These are phyloP conservation scores for Xylaria grammica DNA, from an alignment of 495 filamentous ascomycete genomes.

Conservation along the genomic window DNA sequence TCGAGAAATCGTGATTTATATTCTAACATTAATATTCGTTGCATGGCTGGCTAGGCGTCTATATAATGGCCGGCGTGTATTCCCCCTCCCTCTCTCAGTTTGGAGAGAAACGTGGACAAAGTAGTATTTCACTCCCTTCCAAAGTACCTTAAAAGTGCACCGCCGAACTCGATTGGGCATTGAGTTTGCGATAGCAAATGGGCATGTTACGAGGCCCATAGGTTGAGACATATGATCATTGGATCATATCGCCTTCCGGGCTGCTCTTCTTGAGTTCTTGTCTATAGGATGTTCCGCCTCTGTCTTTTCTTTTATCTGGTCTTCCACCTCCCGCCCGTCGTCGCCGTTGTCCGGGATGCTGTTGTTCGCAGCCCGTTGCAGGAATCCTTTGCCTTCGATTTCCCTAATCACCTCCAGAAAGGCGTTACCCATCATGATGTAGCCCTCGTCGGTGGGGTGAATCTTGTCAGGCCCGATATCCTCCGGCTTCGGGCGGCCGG, in stretches of 20 bases:
- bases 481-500: constrained; percentile 35
- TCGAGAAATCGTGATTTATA: not conserved
- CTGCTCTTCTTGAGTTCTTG: not conserved
- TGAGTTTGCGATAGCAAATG: too few relatives aligned
- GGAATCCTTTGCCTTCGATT: constrained; percentile 40
- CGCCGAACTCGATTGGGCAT: too few relatives aligned
- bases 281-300: constrained; percentile 32
- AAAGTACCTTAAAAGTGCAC: too few relatives aligned
- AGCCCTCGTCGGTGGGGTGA: constrained; percentile 52
- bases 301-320: constrained; percentile 28
- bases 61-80: not conserved
- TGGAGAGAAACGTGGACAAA: too few relatives aligned
- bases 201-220: not conserved
- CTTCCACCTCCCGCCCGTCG: constrained; percentile 30
- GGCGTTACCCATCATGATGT: constrained; percentile 52
- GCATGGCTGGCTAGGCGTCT: not conserved
- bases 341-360: constrained; percentile 38
- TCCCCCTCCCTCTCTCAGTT: not conserved
- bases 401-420: constrained; percentile 46
- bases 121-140: too few relatives aligned
- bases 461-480: constrained; percentile 32
- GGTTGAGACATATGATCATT: not conserved
- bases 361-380: constrained; percentile 37
- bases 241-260: not conserved
- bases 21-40: not conserved